A percentile compares a stretch with the other conserved stretches of the same genome.
Conservation (phyloP, 345 rosid species). For the Sonneratia alba region DNA sequence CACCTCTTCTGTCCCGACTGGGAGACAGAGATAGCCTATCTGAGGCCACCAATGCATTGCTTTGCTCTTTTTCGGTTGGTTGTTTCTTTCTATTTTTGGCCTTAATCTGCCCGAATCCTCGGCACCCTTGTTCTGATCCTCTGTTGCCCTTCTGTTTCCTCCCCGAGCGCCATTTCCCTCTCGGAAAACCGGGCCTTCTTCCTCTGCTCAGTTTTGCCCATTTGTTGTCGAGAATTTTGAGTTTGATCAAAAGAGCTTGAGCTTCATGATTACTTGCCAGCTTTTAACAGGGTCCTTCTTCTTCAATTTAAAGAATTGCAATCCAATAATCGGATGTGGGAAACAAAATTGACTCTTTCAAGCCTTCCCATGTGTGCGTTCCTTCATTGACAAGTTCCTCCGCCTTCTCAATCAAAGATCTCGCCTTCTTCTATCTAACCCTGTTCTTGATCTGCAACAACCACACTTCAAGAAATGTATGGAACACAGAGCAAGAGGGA, state of each 20-base stretch:
- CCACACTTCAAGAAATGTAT: conserved; percentile 35
- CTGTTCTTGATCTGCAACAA: conserved; percentile 1
- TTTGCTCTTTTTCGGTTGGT: neutral
- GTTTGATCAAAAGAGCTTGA: neutral
- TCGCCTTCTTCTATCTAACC: neutral
- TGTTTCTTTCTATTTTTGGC: neutral
- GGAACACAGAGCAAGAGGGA: conserved; percentile 59
- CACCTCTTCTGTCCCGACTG: neutral
- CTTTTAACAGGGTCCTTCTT: neutral
- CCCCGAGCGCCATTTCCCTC: neutral
- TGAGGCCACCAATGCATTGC: neutral
- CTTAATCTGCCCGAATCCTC: neutral
- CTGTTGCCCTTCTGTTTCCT: neutral
- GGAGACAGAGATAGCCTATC: neutral
- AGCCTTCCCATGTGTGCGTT: conserved; percentile 1
- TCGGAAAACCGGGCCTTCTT: neutral
- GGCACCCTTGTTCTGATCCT: neutral
- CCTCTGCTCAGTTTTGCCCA: neutral
- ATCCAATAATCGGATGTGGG: neutral
- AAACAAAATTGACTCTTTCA: conserved; percentile 3
- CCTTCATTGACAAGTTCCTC: neutral
- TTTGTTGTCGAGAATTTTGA: neutral
- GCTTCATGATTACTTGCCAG: neutral
- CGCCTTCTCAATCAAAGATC: neutral
- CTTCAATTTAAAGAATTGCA: neutral